Evolutionary conservation across 2,329 filamentous ascomycete genomes (phyloP), one percentile per base, ranked within the genome.

Genomic region (Botrytis deweyae): DNA sequence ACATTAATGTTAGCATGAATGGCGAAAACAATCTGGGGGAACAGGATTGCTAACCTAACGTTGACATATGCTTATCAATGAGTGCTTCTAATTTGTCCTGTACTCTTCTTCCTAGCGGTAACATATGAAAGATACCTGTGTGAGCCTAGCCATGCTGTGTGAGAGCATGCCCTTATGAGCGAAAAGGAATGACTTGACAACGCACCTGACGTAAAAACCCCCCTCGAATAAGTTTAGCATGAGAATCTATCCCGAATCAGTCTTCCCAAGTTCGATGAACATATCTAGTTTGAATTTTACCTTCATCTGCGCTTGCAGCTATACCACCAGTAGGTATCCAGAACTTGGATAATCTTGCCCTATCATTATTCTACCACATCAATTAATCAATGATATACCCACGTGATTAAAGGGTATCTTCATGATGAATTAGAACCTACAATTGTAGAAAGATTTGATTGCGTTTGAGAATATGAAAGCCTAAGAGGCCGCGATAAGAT

Each of bases 91-190:
- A 85, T 82, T 98, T 99, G 70, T 94, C 89, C 79, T 97, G 94
- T 0, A 98, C 93, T 42, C 94, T 89, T 44, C 94, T 86, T 0
- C 96, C 96, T 0, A 99, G 84, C 0, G 96, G 96, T 1, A 99
- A 87, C 80, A 97, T 87, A 80, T 99, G 96, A 79, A 98, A 99
- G 52, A 98, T 90, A 42, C 96, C 96, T 12, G 95, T 90, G 81
- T 97, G 92, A 33, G 94, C 91, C 90, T 94, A 77, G 75, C 38
- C n/a, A 38, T 44, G n/a, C 33, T 40, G 36, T 71, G 42, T 63
- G 36, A 63, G 29, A 52, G 16, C 46, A 65, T 46, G 58, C 46
- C 59, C 59, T 36, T 38, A 58, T 44, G 25, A 69, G 38, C 49
- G 22, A 9, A 58, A n/a, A 22, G 16, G 3, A 29, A 68, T n/a